Conservation (phyloP, 2,329 filamentous ascomycete genomes). For the Byssoonygena ceratinophila region DNA sequence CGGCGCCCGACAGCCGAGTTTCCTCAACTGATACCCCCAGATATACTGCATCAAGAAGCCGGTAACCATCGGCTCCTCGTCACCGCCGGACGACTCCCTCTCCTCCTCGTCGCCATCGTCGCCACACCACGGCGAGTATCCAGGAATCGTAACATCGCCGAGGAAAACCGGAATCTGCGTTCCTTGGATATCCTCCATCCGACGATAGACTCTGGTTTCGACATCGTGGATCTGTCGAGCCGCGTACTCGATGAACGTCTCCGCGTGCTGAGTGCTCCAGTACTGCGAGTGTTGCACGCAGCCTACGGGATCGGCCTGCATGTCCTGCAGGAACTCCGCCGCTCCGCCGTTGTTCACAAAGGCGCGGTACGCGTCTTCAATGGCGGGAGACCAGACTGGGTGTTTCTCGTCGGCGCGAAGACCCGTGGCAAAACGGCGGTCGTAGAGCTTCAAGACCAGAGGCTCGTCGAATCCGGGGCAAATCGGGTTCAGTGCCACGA, state of each 20-base stretch:
- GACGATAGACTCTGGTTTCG: constrained; percentile 16
- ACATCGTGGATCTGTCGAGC: not conserved
- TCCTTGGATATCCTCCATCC: constrained; percentile 18
- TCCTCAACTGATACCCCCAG: constrained; percentile 13
- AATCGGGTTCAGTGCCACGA: constrained; percentile 10
- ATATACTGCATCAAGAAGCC: constrained; percentile 19
- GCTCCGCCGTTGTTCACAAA: constrained; percentile 16
- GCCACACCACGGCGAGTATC: not conserved
- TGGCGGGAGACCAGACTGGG: constrained; percentile 14
- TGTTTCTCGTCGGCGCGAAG: constrained; percentile 13
- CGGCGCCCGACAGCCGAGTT: constrained; percentile 14
- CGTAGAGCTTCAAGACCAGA: constrained; percentile 19
- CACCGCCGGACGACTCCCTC: too few relatives aligned
- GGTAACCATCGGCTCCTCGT: not conserved
- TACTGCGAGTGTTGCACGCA: too few relatives aligned
- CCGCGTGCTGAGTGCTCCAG: too few relatives aligned
- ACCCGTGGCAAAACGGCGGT: constrained; percentile 17
- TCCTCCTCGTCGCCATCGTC: not conserved
- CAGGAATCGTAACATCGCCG: not conserved
- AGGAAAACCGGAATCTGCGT: constrained; percentile 15
- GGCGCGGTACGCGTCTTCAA: constrained; percentile 16
- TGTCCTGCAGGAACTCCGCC: not conserved
- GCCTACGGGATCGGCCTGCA: too few relatives aligned
- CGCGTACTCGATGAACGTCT: constrained; percentile 16
- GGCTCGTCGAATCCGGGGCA: constrained; percentile 10